Conservation (phyloP, 208 protist species). For the Acanthamoeba triangularis region DNA sequence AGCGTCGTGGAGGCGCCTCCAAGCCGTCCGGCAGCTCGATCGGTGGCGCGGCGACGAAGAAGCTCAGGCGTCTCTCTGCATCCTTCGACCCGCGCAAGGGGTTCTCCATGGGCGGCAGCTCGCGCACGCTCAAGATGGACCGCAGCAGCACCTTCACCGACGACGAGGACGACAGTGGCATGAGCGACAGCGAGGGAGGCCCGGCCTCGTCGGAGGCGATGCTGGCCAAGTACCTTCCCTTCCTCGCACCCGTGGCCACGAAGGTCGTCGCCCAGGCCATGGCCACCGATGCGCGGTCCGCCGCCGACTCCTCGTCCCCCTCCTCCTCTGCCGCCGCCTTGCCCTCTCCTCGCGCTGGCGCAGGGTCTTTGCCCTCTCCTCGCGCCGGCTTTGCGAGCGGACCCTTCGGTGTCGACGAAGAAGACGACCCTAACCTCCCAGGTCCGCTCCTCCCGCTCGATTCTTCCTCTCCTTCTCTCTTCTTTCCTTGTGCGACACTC, state of each 20-base stretch:
- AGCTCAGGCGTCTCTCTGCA: constrained; percentile 14
- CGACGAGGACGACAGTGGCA: neutral
- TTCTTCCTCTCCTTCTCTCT: neutral
- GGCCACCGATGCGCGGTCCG: neutral
- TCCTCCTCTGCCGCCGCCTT: neutral
- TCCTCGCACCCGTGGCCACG: neutral
- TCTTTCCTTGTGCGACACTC: neutral
- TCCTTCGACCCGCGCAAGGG: neutral
- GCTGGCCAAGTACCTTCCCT: constrained; percentile 48
- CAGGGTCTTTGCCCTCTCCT: neutral
- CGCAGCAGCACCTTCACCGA: neutral
- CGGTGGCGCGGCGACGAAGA: neutral
- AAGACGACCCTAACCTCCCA: neutral
- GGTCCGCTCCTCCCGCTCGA: neutral
- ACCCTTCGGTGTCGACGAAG: neutral
- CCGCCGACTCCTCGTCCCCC: neutral
- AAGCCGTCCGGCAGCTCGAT: neutral
- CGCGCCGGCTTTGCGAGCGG: neutral
- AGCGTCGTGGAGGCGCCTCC: neutral
- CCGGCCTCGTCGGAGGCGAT: neutral
- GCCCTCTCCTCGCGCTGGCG: neutral
- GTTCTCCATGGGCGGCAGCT: neutral
- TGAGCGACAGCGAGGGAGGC: neutral
- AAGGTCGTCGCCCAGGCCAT: neutral
- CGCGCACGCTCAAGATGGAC: constrained; percentile 12